Conservation (phyloP, 1,139 yeast species). For the Arxiozyma telluris region DNA sequence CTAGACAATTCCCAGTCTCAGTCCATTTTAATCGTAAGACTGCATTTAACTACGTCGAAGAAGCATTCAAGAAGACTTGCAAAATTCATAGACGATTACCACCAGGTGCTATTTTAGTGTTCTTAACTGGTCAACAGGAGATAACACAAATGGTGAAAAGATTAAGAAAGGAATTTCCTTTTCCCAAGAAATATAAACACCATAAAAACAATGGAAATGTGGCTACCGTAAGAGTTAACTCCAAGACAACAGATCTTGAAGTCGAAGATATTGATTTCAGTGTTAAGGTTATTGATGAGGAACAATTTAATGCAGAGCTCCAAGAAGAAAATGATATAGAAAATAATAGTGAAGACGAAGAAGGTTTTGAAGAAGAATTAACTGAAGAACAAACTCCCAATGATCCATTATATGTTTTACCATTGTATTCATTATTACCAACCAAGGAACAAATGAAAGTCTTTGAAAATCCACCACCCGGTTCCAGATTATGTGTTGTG, state of each 20-base stretch:
- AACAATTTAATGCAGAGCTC: slow-evolving; percentile 17
- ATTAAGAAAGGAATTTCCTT: slow-evolving; percentile 62
- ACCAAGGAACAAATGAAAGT: slow-evolving; percentile 93
- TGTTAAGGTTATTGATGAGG: slow-evolving; percentile 37
- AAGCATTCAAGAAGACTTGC: slow-evolving; percentile 74
- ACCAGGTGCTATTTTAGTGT: slow-evolving; percentile 87
- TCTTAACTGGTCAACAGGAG: slow-evolving; percentile 91
- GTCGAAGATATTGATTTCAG: slow-evolving; percentile 87
- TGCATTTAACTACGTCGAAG: slow-evolving; percentile 68
- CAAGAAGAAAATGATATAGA: slow-evolving; percentile 21
- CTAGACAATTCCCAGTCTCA: slow-evolving; percentile 92
- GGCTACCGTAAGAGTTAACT: slow-evolving; percentile 43
- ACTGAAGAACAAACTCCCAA: slow-evolving; percentile 68
- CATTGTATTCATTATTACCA: slow-evolving; percentile 84
- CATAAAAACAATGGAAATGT: slow-evolving; percentile 17
- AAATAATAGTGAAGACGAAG: slow-evolving; percentile 38
- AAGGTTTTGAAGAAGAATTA: slow-evolving; percentile 78
- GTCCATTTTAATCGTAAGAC: slow-evolving; percentile 84
- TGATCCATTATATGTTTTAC: slow-evolving; percentile 84
- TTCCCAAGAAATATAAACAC: slow-evolving; percentile 32
- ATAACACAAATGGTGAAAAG: slow-evolving; percentile 67
- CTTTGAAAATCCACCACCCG: slow-evolving; percentile 75
- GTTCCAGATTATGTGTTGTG: slow-evolving; percentile 79
- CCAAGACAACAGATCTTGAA: slow-evolving; percentile 61
- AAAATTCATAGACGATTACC: slow-evolving; percentile 83